phyloP scores from a whole-genome alignment of 2,329 filamentous ascomycete species.

The Mycosphaerella sp. region DNA sequence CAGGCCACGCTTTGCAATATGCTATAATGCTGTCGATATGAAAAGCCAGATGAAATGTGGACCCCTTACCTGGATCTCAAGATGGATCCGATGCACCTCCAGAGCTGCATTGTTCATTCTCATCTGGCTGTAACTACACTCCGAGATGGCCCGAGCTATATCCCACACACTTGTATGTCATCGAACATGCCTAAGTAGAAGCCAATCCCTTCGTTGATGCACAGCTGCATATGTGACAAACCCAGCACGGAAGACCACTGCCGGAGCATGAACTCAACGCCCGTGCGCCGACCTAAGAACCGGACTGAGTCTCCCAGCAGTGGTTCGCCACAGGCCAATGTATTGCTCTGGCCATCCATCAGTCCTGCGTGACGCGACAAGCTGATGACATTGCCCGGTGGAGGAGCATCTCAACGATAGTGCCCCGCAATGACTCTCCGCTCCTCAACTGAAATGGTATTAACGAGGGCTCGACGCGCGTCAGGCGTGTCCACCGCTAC shows the following conservation, averaged over 20 bases:
- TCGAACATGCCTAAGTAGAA: too few species aligned
- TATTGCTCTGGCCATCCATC: not conserved
- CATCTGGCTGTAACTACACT: too few species aligned
- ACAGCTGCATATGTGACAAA: not conserved
- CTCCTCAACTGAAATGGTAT: not conserved
- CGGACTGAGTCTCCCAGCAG: not conserved
- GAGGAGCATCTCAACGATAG: not conserved
- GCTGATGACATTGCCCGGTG: not conserved
- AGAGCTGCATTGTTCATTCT: too few species aligned
- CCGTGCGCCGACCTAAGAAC: not conserved
- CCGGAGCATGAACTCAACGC: not conserved
- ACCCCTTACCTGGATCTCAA: too few species aligned
- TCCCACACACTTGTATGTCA: too few species aligned
- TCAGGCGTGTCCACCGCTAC: not conserved
- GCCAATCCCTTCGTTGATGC: not conserved
- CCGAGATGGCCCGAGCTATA: too few species aligned
- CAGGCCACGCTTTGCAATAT: too few species aligned
- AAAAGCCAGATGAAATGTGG: too few species aligned
- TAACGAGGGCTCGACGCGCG: not conserved
- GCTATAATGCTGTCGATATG: too few species aligned
- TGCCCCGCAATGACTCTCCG: not conserved
- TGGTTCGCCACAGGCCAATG: not conserved
- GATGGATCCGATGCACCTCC: too few species aligned
- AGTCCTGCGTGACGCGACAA: not conserved
- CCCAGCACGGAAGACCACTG: not conserved